These are phyloP conservation scores for Ascodesmis nigricans DNA, from an alignment of 495 filamentous ascomycete genomes.

Conservation along the genomic window DNA sequence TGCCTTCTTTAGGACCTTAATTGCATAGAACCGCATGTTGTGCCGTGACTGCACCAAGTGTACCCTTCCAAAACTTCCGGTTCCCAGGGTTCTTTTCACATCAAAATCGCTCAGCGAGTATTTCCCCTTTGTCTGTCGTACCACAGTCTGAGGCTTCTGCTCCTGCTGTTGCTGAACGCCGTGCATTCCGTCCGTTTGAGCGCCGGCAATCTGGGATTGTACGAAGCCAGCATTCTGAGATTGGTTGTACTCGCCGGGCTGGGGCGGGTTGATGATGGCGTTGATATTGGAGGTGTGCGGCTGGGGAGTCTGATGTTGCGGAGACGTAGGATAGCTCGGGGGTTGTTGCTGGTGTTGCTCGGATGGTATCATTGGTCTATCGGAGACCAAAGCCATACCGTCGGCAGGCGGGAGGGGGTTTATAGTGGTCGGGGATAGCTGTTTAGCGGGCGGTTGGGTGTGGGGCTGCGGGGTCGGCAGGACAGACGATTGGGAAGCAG, in stretches of 20 bases:
- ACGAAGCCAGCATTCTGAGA: slow-evolving; percentile 14
- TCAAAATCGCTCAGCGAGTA: slow-evolving; percentile 78
- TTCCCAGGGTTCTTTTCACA: slow-evolving; percentile 75
- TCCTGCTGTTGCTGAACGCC: slow-evolving; percentile 13
- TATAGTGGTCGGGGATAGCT: no score
- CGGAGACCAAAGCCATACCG: slow-evolving; percentile 22
- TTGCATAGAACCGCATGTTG: slow-evolving; percentile 89
- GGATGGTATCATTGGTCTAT: slow-evolving; percentile 25
- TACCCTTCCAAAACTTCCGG: slow-evolving; percentile 89
- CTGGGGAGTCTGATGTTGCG: slow-evolving; percentile 32
- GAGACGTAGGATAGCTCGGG: slow-evolving; percentile 20
- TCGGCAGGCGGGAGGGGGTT: no score
- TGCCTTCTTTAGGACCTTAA: slow-evolving; percentile 94
- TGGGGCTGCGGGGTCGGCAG: slow-evolving; percentile 21
- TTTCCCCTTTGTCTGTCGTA: slow-evolving; percentile 83
- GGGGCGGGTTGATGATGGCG: slow-evolving; percentile 45
- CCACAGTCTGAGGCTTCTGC: slow-evolving; percentile 22
- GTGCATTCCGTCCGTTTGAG: slow-evolving; percentile 20
- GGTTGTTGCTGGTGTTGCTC: slow-evolving; percentile 21
- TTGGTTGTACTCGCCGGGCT: slow-evolving; percentile 28
- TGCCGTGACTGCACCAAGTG: slow-evolving; percentile 92
- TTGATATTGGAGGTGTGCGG: slow-evolving; percentile 36
- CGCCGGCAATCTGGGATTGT: slow-evolving; percentile 16
- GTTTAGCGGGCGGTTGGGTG: slow-evolving; percentile 21
- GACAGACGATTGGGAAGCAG: slow-evolving; percentile 23